Evolutionary conservation across 1,284 basidiomycete species (phyloP).

Genomic region (Melampsora americana): DNA sequence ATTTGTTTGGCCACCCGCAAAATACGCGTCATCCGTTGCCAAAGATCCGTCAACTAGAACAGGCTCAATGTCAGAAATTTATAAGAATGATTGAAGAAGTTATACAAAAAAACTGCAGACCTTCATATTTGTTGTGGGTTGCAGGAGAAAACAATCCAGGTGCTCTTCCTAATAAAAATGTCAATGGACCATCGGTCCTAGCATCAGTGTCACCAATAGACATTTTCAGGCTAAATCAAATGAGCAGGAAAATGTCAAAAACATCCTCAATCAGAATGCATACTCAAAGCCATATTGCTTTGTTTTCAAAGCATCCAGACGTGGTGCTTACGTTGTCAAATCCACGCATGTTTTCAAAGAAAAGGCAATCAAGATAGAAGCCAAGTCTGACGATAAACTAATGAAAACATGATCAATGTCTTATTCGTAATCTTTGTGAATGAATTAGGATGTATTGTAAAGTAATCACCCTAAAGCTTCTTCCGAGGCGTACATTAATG

Average conservation of each 20-base stretch:
- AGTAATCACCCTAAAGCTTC: background rate
- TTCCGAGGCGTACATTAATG: background rate
- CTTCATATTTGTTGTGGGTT: background rate
- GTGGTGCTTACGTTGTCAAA: background rate
- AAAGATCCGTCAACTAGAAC: background rate
- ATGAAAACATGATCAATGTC: no score
- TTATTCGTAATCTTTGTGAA: no score
- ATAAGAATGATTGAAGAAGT: no score
- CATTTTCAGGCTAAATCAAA: background rate
- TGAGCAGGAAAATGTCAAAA: background rate
- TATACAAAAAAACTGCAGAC: no score
- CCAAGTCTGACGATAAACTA: no score
- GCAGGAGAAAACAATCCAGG: background rate
- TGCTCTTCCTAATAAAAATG: background rate
- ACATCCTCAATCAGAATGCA: background rate
- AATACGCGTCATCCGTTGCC: conserved; percentile 1
- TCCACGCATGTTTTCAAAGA: no score
- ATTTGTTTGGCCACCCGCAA: background rate
- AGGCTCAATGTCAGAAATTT: no score
- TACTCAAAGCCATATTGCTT: background rate
- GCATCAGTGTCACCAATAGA: background rate
- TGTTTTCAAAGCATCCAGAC: no score
- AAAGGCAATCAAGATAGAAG: no score
- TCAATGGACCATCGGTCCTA: background rate
- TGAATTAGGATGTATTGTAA: background rate